Evolutionary conservation across 2,329 filamentous ascomycete species (phyloP), one percentile per base, ranked within the genome.

Genomic region (Cladosporium phlei): DNA sequence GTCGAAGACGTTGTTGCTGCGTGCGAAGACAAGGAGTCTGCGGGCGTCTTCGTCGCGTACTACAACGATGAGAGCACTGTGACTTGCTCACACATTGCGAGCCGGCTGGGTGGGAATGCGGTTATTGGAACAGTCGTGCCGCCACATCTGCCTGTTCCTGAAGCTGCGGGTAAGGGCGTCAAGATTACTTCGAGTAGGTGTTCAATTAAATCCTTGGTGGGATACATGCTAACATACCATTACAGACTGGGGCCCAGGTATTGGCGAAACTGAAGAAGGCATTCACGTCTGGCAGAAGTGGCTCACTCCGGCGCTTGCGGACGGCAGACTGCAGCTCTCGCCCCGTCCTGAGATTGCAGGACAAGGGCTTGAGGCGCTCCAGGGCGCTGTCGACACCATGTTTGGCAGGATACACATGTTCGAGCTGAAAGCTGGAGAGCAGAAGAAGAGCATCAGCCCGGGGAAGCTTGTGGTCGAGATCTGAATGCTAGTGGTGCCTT

Each of bases 381-480:
- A 61, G 37, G 48, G 47, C 8, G 58, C 51, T 16, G 60, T 83
- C 78, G 32, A 78, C 70, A 28, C 40, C 12, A 45, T 45, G 40
- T 45, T 27, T n/a, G 40, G 17, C 7, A 35, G 42, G 24, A 11
- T 45, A 4, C 42, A 45, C 5, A 37, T 27, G 42, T 29, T 45
- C 12, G 24, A 10, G 2, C 24, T 17, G 16, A 58, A 35, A 16
- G 50, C 52, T 33, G 43, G 33, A 6, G 46, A 49, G 4, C n/a
- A n/a, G n/a, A 51, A 47, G 11, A 37, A 37, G 42, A 28, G 22
- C n/a, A 51, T 56, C 8, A 48, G 38, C 19, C 53, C 53, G 33
- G 48, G 42, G 47, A 55, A 56, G 44, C 32, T 54, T 34, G 49
- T 55, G 35, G 52, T 80, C 68, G 52, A 66, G 64, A 12, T 69